Evolutionary conservation across 768 basidiomycete species (phyloP).

Genomic region (Boletus vermiculosoides): DNA sequence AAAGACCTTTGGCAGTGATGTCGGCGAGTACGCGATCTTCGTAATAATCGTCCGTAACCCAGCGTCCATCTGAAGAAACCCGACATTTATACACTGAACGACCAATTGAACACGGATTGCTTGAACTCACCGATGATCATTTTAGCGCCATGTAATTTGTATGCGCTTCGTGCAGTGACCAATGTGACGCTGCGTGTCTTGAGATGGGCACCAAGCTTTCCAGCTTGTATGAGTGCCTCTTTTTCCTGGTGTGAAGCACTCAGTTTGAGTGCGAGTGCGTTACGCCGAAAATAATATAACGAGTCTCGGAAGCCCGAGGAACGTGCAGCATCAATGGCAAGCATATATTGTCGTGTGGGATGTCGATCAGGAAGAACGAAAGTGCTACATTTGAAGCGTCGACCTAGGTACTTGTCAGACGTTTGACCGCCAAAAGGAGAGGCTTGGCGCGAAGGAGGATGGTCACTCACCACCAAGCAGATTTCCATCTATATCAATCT

Average conservation of each 20-base stretch:
- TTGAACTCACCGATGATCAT: slow-evolving; percentile 67
- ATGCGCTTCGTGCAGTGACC: slow-evolving; percentile 88
- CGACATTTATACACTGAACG: neutral
- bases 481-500: slow-evolving; percentile 84
- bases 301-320: slow-evolving; percentile 97
- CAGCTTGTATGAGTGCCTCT: slow-evolving; percentile 84
- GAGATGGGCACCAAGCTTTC: slow-evolving; percentile 85
- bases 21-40: slow-evolving; percentile 80
- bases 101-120: neutral
- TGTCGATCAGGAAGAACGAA: slow-evolving; percentile 86
- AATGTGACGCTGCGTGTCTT: slow-evolving; percentile 92
- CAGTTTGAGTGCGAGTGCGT: slow-evolving; percentile 86
- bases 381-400: slow-evolving; percentile 85
- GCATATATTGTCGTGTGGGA: slow-evolving; percentile 84
- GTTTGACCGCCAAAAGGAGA: neutral
- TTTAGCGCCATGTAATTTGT: slow-evolving; percentile 91
- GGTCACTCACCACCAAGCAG: slow-evolving; percentile 71
- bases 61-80: slow-evolving; percentile 67
- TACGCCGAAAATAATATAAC: slow-evolving; percentile 95
- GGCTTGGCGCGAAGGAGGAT: neutral
- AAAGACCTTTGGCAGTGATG: slow-evolving; percentile 76
- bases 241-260: slow-evolving; percentile 89
- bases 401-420: slow-evolving; percentile 46
- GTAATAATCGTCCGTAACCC: slow-evolving; percentile 96
- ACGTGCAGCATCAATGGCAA: slow-evolving; percentile 96